Evolutionary conservation across 2,329 filamentous ascomycete genomes (phyloP).

Genomic region (Leptosphaerulina australis): DNA sequence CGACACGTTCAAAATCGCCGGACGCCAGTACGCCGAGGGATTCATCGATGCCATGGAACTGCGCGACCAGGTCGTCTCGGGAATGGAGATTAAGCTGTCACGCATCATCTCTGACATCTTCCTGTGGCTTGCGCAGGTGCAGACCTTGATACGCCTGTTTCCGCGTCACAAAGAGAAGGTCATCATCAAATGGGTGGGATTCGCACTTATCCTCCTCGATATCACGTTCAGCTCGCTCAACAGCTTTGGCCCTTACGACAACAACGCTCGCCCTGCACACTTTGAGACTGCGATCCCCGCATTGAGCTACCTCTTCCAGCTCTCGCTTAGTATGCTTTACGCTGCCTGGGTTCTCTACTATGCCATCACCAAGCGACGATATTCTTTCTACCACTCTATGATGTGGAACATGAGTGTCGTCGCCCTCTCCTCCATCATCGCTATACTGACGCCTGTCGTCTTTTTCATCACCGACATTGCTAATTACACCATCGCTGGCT

Average conservation of each 20-base stretch:
- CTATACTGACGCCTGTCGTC: slow-evolving; percentile 86
- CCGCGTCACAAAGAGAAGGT: slow-evolving; percentile 97
- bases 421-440: slow-evolving; percentile 75
- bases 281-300: slow-evolving; percentile 92
- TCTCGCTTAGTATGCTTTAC: slow-evolving; percentile 84
- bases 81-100: slow-evolving; percentile 85
- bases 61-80: slow-evolving; percentile 79
- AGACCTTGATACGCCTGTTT: slow-evolving; percentile 93
- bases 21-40: slow-evolving; percentile 78
- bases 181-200: slow-evolving; percentile 98
- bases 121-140: slow-evolving; percentile 95
- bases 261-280: slow-evolving; percentile 68
- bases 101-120: slow-evolving; percentile 95
- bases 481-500: slow-evolving; percentile 82
- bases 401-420: slow-evolving; percentile 90
- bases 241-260: slow-evolving; percentile 69
- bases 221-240: slow-evolving; percentile 90
- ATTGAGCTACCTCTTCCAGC: slow-evolving; percentile 86
- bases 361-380: slow-evolving; percentile 86
- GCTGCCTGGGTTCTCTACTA: slow-evolving; percentile 95
- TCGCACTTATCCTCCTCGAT: slow-evolving; percentile 88
- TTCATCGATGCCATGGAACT: slow-evolving; percentile 79
- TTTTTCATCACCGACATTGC: slow-evolving; percentile 93
- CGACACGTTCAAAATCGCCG: slow-evolving; percentile 85
- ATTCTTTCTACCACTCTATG: slow-evolving; percentile 86